Conservation (phyloP, 441 rosid species). For the Bruguiera hainesii region DNA sequence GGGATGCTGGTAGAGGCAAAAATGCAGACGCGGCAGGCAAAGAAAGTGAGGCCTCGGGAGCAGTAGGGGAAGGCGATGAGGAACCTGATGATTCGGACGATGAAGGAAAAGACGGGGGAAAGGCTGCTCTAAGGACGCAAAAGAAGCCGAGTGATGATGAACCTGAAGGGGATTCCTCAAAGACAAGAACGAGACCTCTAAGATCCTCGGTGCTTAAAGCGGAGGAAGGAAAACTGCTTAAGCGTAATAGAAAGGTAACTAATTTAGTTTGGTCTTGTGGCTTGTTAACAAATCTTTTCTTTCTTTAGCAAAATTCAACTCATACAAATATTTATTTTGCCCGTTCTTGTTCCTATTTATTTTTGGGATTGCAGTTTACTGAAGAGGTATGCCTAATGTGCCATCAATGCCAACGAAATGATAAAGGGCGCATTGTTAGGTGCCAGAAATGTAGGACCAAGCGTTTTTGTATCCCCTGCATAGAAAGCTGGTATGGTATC, state of each 20-base stretch:
- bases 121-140: background rate
- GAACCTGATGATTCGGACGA: background rate
- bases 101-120: conserved; percentile 9
- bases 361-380: conserved; percentile 23
- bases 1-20: conserved; percentile 8
- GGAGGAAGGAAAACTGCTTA: conserved; percentile 1
- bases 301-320: background rate
- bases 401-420: conserved; percentile 75
- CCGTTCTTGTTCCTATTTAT: background rate
- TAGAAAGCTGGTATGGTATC: conserved; percentile 42
- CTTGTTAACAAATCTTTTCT: background rate
- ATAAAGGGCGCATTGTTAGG: conserved; percentile 56
- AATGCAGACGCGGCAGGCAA: background rate
- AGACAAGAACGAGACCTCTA: background rate
- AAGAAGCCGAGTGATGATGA: conserved; percentile 4
- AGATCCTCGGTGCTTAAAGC: background rate
- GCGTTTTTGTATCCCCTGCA: conserved; percentile 61
- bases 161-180: background rate
- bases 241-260: background rate
- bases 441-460: conserved; percentile 50
- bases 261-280: background rate
- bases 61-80: conserved; percentile 1
- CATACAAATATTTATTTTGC: background rate
- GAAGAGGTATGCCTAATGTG: conserved; percentile 40
- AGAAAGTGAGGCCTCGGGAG: conserved; percentile 7